Conservation (phyloP, 495 filamentous ascomycete genomes). For the Tuber indicum region DNA sequence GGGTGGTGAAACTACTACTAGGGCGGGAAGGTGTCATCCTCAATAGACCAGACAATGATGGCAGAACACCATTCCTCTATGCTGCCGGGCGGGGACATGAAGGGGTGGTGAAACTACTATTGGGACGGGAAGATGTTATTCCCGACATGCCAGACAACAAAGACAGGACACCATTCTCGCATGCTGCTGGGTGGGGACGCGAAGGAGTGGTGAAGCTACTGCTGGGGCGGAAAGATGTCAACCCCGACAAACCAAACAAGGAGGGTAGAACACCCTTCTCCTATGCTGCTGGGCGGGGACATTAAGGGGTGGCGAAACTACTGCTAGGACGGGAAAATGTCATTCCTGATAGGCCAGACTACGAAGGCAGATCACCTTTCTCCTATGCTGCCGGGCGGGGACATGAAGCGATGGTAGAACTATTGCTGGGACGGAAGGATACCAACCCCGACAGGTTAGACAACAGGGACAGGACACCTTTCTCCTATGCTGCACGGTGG, state of each 20-base stretch:
- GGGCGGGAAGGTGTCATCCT: not conserved
- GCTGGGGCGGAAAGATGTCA: not conserved
- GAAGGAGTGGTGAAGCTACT: not conserved
- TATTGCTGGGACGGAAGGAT: not conserved
- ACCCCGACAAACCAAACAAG: not conserved
- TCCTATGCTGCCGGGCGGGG: not conserved
- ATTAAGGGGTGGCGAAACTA: not conserved
- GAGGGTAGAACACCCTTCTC: not conserved
- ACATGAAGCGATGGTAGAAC: not conserved
- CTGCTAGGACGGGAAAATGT: not conserved
- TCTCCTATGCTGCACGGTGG: not conserved
- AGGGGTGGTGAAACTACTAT: not conserved
- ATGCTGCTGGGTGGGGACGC: not conserved
- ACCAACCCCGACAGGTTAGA: not conserved
- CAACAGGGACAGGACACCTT: not conserved
- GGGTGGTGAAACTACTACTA: not conserved
- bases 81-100: not conserved
- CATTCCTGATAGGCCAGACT: not conserved
- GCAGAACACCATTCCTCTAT: not conserved
- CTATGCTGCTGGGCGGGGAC: not conserved
- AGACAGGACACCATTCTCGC: not conserved
- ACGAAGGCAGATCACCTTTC: not conserved
- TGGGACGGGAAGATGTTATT: not conserved
- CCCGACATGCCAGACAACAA: not conserved
- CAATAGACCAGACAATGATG: not conserved